These are phyloP conservation scores for Xenoacremonium recifei DNA, from an alignment of 2,329 filamentous ascomycete genomes.

Conservation along the genomic window DNA sequence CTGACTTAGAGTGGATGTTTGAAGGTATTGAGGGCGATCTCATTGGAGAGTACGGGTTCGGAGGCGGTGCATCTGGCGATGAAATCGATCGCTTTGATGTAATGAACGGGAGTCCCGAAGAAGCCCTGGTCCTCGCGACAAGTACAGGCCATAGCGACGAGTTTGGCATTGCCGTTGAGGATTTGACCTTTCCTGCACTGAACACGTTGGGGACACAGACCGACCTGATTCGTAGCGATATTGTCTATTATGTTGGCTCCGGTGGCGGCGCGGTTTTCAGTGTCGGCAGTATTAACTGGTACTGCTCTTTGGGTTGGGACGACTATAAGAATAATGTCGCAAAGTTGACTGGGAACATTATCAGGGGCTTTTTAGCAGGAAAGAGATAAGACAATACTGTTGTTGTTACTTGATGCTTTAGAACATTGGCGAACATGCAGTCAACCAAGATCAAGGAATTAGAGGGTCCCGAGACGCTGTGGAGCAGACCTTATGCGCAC, in stretches of 20 bases:
- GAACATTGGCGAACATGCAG: too few species aligned
- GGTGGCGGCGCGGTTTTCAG: constrained; percentile 7
- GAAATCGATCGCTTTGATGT: constrained; percentile 35
- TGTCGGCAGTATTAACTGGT: constrained; percentile 9
- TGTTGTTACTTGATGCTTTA: too few species aligned
- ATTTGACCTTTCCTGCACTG: background rate
- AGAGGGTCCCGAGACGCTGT: too few species aligned
- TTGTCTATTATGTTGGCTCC: background rate
- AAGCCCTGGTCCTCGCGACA: background rate
- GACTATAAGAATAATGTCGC: constrained; percentile 7
- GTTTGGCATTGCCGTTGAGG: background rate
- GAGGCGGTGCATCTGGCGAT: constrained; percentile 32
- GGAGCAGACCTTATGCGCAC: too few species aligned
- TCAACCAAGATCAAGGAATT: too few species aligned
- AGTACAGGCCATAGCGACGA: background rate
- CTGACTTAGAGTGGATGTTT: background rate
- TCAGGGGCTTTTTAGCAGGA: too few species aligned
- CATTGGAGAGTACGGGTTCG: constrained; percentile 23
- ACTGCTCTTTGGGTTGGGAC: constrained; percentile 8
- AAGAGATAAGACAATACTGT: too few species aligned
- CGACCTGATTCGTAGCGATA: background rate
- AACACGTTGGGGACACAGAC: background rate
- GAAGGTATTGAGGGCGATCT: constrained; percentile 15
- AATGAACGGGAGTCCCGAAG: constrained; percentile 25
- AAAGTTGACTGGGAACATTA: constrained; percentile 5